Evolutionary conservation across 2,329 filamentous ascomycete genomes (phyloP), one percentile per base, ranked within the genome.

Genomic region (Fusarium sp.): DNA sequence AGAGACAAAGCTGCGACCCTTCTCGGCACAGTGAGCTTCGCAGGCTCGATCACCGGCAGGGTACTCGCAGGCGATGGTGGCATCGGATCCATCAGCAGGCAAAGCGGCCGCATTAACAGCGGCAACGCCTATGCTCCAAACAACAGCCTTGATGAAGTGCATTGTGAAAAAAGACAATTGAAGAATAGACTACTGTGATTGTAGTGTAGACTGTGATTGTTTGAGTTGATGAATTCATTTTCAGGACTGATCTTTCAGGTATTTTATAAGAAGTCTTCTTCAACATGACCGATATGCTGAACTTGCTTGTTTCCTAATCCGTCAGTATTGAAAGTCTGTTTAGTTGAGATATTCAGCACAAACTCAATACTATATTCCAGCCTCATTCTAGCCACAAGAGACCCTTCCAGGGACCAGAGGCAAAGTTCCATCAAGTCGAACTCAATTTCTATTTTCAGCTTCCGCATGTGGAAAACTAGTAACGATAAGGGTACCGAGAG

Each of bases 81-180:
- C 27, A 29, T 29, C 27, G 27, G 46, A 20, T 5, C 35, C 57
- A 4, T 31, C 57, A 1, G 57, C 18, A 6, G 58, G 57, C 36
- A 62, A 37, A 21, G 41, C 58, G 8, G 58, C 58, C 2, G 58
- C 57, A 18, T 47, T 62, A 25, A 29, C 49, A 29, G 37, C 33
- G 33, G 58, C 48, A 11, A 63, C 36, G 37, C 48, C 39, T 21
- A 62, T 35, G 15, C 58, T 25, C 39, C 51, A 61, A 14, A 56
- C 20, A 9, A 62, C 27, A 11, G 50, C 43, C 41, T 63, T 63
- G 42, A 42, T 31, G 31, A 63, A 35, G 33, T 48, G 59, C 59
- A 63, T 63, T 11, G 25, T 14, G 20, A 39, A 43, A 8, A n/a
- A 5, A 18, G n/a, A 25, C 14, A 18, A 15, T 18, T 20, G 11